Base-by-base conservation (phyloP, 495 filamentous ascomycete genomes). In the Viridothelium virens region DNA sequence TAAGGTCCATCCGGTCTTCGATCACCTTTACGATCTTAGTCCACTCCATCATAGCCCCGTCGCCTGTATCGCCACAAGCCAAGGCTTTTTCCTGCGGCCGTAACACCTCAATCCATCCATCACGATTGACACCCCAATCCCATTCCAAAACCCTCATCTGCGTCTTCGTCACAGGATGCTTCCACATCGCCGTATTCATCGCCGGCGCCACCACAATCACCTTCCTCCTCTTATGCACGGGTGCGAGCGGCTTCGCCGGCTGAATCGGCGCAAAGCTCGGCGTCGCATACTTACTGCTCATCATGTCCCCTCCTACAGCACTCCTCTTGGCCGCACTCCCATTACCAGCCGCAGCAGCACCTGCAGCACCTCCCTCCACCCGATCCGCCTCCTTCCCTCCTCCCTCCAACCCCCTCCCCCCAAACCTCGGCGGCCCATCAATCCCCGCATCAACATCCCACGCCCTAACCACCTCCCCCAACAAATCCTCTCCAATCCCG, bases 181-280 rank as follows among this genome's bases (percentile, higher is more conserved):
- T 79, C 88, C 88, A 96, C 93, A 96, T 96, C 2, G 85, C 86
- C n/a, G 86, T 90, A 77, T 95, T 93, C 90, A 95, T 92, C 14
- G 87, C 84, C 50, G 86, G 89, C n/a, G 82, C 88, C 0, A 89
- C 87, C 3, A 88, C 48, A 62, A 90, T 87, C 38, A 74, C 73
- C 74, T 84, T 86, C 70, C 74, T 78, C 34, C 62, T 61, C 25
- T 34, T 65, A 38, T 65, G 59, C 12, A 63, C 53, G 16, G 63
- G 48, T n/a, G 9, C 47, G 10, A 25, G 3, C 47, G 16, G 16
- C 47, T n/a, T 53, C 47, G 10, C 47, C 47, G 10, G 47, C 47
- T 7, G 47, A 11, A 18, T 25, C 47, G 47, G 3, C 5, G 47
- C 5, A 53, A 25, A 53, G n/a, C 16, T 53, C 47, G 47, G 47